Evolutionary conservation across 768 basidiomycete genomes (phyloP).

Genomic region (Agaricus sinodeliciosus): DNA sequence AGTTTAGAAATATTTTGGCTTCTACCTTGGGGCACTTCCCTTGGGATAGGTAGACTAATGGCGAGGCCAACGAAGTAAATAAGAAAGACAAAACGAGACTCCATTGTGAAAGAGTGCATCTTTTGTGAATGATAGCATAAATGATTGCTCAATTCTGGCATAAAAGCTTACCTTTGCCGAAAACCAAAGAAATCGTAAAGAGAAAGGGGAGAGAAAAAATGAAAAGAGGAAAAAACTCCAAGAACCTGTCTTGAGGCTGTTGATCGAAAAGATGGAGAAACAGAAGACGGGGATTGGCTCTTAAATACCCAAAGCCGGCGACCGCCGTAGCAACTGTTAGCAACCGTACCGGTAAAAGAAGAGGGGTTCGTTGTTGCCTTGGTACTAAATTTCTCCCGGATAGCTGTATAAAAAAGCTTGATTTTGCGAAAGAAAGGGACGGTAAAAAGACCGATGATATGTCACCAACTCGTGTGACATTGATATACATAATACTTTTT

Average conservation of each 20-base stretch:
- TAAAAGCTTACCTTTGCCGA: too few species aligned
- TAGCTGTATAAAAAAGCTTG: neutral
- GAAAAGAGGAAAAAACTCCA: neutral
- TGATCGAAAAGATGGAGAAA: too few species aligned
- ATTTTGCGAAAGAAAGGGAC: neutral
- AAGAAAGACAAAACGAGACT: constrained; percentile 28
- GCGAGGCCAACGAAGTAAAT: constrained; percentile 25
- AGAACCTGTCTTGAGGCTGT: too few species aligned
- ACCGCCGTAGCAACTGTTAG: neutral
- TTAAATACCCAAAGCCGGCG: too few species aligned
- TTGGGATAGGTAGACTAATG: constrained; percentile 39
- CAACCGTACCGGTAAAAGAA: neutral
- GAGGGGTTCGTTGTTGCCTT: constrained; percentile 7
- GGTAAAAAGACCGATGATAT: neutral
- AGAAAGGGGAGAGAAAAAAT: constrained; percentile 5
- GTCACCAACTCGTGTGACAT: neutral
- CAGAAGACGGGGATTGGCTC: too few species aligned
- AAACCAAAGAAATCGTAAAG: constrained; percentile 14
- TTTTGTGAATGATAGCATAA: constrained; percentile 20
- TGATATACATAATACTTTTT: neutral
- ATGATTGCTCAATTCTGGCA: too few species aligned
- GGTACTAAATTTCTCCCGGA: constrained; percentile 4
- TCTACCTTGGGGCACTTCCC: constrained; percentile 64
- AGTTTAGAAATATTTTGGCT: neutral
- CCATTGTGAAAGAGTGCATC: constrained; percentile 18